A percentile compares a stretch with the other conserved stretches of the same genome.
Conservation (phyloP, 2,329 filamentous ascomycete species). For the Arthrinium puccinioides region DNA sequence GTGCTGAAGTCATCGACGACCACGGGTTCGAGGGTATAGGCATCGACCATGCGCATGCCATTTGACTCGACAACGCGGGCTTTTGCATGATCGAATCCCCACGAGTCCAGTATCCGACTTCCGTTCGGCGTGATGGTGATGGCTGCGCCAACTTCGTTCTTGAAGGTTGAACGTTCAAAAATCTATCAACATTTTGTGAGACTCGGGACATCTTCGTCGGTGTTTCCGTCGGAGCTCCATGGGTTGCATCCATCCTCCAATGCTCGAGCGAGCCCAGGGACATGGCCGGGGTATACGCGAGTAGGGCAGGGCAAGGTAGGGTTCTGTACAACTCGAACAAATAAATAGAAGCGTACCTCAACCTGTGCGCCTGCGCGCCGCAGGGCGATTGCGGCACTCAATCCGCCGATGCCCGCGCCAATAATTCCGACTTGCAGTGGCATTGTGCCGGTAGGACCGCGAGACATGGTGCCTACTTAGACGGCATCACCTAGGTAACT, state of each 20-base stretch:
- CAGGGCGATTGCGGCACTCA: constrained; percentile 8
- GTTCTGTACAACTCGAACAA: not conserved
- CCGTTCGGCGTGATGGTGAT: constrained; percentile 31
- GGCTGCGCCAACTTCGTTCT: constrained; percentile 30
- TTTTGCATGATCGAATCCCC: constrained; percentile 25
- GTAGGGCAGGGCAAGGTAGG: too few relatives aligned
- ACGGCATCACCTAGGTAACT: too few relatives aligned
- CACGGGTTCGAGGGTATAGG: constrained; percentile 16
- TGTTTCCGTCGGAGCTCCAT: too few relatives aligned
- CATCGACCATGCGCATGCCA: constrained; percentile 14
- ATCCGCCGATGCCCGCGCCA: constrained; percentile 8
- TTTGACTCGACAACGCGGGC: constrained; percentile 19
- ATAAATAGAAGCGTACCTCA: constrained; percentile 4
- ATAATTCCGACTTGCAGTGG: constrained; percentile 7
- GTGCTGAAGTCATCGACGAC: constrained; percentile 1
- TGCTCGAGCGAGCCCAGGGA: too few relatives aligned
- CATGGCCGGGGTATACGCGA: not conserved
- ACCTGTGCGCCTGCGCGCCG: constrained; percentile 8
- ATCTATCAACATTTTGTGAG: too few relatives aligned
- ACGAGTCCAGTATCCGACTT: constrained; percentile 23
- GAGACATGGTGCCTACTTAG: not conserved
- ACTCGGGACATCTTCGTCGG: too few relatives aligned
- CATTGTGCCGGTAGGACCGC: constrained; percentile 1
- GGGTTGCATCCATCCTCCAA: too few relatives aligned
- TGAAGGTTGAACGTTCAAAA: constrained; percentile 29